Evolutionary conservation across 306 rosid genomes (phyloP).

Genomic region (Acacia crassicarpa): DNA sequence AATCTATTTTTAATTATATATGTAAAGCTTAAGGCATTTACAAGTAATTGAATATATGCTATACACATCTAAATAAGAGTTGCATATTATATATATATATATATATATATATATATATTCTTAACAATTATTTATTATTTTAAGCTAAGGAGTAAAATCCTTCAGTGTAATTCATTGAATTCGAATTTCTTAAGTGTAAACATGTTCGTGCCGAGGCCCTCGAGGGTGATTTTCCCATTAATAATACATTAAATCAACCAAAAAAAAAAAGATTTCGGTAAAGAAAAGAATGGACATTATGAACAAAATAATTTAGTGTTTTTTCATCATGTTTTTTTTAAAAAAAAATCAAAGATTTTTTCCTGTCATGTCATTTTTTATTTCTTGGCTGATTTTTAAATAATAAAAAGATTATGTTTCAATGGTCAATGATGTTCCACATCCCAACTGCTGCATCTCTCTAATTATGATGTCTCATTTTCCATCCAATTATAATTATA

Average conservation of each 20-base stretch:
- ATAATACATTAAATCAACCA: neutral
- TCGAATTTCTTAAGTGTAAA: too few species aligned
- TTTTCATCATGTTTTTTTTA: neutral
- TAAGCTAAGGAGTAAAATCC: too few species aligned
- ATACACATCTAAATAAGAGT: too few species aligned
- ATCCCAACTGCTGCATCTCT: neutral
- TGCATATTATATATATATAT: too few species aligned
- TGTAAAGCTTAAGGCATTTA: too few species aligned
- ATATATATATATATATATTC: too few species aligned
- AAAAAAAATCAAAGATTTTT: neutral
- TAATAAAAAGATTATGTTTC: neutral
- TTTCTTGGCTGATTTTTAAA: neutral
- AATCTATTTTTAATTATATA: too few species aligned
- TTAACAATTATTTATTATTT: too few species aligned
- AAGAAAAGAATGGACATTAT: neutral
- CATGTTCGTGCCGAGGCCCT: too few species aligned
- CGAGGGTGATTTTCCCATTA: neutral
- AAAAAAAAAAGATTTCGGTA: neutral
- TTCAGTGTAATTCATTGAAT: neutral
- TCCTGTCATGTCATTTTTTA: neutral
- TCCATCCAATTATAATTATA: neutral
- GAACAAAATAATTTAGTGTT: neutral
- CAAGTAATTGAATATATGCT: too few species aligned
- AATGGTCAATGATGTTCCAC: neutral
- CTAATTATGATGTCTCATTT: neutral